These are phyloP conservation scores for Chlorencoelia australis DNA, from an alignment of 2,329 filamentous ascomycete species.

Conservation along the genomic window DNA sequence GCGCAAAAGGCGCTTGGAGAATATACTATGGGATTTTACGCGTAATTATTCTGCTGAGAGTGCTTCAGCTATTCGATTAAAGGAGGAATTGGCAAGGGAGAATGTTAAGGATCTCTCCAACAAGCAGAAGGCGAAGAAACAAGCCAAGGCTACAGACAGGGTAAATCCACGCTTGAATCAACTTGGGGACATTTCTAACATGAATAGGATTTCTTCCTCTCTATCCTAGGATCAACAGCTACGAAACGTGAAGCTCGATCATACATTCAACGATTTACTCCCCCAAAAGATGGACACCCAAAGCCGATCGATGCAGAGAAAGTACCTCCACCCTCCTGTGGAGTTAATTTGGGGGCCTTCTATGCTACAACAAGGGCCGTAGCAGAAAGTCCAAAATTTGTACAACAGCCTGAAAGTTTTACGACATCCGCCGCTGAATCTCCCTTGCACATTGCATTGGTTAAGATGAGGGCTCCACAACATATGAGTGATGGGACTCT, in stretches of 20 bases:
- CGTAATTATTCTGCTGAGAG: conserved; percentile 9
- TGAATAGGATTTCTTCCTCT: conserved; percentile 74
- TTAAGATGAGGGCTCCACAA: conserved; percentile 73
- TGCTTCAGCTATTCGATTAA: conserved; percentile 15
- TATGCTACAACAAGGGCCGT: conserved; percentile 47
- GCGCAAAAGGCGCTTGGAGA: conserved; percentile 7
- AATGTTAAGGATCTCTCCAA: conserved; percentile 21
- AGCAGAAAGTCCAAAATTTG: conserved; percentile 49
- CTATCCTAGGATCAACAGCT: conserved; percentile 76
- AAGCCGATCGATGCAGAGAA: conserved; percentile 1
- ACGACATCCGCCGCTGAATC: conserved; percentile 7
- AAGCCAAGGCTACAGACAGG: conserved; percentile 38
- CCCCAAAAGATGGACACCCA: conserved; percentile 25
- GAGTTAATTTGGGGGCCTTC: conserved; percentile 51
- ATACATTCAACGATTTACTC: conserved; percentile 78
- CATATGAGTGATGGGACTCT: conserved; percentile 58
- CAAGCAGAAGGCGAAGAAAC: conserved; percentile 33
- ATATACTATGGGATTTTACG: not conserved
- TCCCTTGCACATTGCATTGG: conserved; percentile 66
- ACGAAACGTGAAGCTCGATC: conserved; percentile 89
- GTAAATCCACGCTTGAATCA: conserved; percentile 27
- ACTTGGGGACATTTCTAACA: conserved; percentile 6
- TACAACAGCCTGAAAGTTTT: conserved; percentile 34
- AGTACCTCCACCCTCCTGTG: conserved; percentile 28
- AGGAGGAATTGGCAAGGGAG: conserved; percentile 20